Evolutionary conservation across 768 basidiomycete genomes (phyloP).

Genomic region (Pleurotus sapidus): DNA sequence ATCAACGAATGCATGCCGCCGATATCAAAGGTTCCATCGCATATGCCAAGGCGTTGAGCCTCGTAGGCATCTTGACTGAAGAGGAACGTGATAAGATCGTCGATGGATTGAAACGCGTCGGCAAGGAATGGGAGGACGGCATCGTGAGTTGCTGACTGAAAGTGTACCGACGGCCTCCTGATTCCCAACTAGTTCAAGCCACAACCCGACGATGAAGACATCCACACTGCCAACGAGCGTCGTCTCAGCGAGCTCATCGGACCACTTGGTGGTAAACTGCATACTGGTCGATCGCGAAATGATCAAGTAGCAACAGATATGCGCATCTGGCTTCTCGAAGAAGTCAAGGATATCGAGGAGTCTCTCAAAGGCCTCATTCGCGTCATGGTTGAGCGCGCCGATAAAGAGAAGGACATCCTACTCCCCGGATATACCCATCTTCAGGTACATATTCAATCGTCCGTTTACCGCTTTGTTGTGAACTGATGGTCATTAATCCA

Average conservation of each 20-base stretch:
- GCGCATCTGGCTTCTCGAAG: conserved; percentile 90
- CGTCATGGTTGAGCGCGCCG: conserved; percentile 90
- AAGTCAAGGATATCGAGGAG: conserved; percentile 64
- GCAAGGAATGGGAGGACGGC: conserved; percentile 82
- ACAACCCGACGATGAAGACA: conserved; percentile 93
- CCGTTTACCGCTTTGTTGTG: too few relatives aligned
- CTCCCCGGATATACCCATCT: conserved; percentile 98
- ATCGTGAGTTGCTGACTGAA: conserved; percentile 42
- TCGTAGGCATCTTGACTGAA: conserved; percentile 75
- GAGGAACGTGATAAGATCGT: conserved; percentile 75
- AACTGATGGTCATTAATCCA: too few relatives aligned
- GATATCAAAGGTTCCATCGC: conserved; percentile 96
- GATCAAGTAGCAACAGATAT: conserved; percentile 99
- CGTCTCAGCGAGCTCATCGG: conserved; percentile 93
- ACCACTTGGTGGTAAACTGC: conserved; percentile 89
- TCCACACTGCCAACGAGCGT: conserved; percentile 98
- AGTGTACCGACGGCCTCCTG: neutral
- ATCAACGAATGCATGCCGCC: conserved; percentile 88
- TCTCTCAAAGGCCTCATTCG: conserved; percentile 75
- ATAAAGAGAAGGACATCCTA: conserved; percentile 87
- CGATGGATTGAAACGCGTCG: conserved; percentile 71
- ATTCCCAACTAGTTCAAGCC: conserved; percentile 57
- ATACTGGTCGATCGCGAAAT: conserved; percentile 95
- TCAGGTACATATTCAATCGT: conserved; percentile 54
- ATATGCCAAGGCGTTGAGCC: conserved; percentile 84